Percentiles rank a stretch among this genome's conserved stretches.
Conservation (phyloP, 352 stramenopile genomes). For the Hyaloperonospora brassicae region DNA sequence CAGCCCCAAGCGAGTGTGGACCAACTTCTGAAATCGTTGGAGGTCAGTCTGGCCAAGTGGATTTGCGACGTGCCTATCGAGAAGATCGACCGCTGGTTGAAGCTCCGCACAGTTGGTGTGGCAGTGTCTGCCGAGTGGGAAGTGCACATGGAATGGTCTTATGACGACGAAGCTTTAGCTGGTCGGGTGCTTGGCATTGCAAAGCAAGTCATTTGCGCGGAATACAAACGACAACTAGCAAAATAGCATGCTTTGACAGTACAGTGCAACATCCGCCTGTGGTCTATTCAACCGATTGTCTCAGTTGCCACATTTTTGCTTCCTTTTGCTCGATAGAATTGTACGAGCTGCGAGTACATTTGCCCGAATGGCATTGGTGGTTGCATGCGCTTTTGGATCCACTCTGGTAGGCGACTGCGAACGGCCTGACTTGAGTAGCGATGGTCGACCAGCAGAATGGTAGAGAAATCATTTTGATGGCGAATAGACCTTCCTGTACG, state of each 20-base stretch:
- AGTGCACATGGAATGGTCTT: constrained; percentile 77
- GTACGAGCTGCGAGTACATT: constrained; percentile 63
- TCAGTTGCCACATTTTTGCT: constrained; percentile 2
- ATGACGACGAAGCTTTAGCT: constrained; percentile 77
- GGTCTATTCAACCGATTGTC: constrained; percentile 10
- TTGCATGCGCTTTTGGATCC: constrained; percentile 76
- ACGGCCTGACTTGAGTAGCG: constrained; percentile 81
- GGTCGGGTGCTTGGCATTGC: constrained; percentile 75
- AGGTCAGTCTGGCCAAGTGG: constrained; percentile 49
- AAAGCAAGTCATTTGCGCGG: constrained; percentile 64
- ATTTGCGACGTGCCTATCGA: constrained; percentile 49
- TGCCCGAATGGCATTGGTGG: constrained; percentile 55
- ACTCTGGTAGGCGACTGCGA: constrained; percentile 61
- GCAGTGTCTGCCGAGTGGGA: constrained; percentile 68
- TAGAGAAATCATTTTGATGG: constrained; percentile 95
- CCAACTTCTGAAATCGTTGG: constrained; percentile 41
- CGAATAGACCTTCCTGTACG: constrained; percentile 89
- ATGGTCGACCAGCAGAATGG: constrained; percentile 93
- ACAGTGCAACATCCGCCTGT: constrained; percentile 8
- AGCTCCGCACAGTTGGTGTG: constrained; percentile 61
- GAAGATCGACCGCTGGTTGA: constrained; percentile 63
- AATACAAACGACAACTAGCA: constrained; percentile 45
- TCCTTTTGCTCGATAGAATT: constrained; percentile 67
- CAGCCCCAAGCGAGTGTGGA: constrained; percentile 59
- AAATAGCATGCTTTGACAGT: constrained; percentile 12